A percentile compares a stretch with the other conserved stretches of the same genome.
Conservation (phyloP, 2,329 filamentous ascomycete genomes). For the Beauveria bassiana region DNA sequence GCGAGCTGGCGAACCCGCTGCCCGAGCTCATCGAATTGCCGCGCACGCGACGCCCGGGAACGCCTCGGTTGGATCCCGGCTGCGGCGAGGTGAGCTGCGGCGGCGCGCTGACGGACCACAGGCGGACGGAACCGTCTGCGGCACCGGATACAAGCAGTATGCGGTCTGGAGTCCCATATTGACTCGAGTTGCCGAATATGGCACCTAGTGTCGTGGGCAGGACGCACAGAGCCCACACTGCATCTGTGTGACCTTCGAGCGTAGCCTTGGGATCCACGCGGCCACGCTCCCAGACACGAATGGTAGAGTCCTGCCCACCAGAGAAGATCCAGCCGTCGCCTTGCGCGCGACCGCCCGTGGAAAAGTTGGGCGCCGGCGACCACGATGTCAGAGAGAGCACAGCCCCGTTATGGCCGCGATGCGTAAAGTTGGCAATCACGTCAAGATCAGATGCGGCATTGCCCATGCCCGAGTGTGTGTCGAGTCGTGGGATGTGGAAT, state of each 20-base stretch:
- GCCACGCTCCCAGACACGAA: constrained; percentile 92
- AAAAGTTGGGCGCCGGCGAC: constrained; percentile 80
- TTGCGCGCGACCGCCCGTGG: constrained; percentile 76
- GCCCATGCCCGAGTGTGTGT: constrained; percentile 37
- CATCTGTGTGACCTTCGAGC: constrained; percentile 88
- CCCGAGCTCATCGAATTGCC: constrained; percentile 93
- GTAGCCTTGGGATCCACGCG: constrained; percentile 93
- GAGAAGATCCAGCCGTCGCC: constrained; percentile 99
- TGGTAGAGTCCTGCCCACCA: constrained; percentile 85
- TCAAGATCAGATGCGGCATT: constrained; percentile 71
- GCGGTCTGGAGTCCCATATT: constrained; percentile 74
- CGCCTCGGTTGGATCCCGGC: constrained; percentile 54
- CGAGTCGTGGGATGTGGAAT: constrained; percentile 88
- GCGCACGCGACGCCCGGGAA: constrained; percentile 56
- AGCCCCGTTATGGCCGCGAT: constrained; percentile 84
- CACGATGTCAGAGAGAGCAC: constrained; percentile 83
- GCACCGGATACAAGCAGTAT: constrained; percentile 86
- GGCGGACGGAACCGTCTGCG: constrained; percentile 82
- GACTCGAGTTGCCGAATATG: constrained; percentile 68
- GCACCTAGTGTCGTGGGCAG: constrained; percentile 74
- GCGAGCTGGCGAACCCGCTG: constrained; percentile 82
- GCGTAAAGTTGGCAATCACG: constrained; percentile 88
- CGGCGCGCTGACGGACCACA: constrained; percentile 91
- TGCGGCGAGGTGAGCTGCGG: constrained; percentile 79
- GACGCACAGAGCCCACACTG: constrained; percentile 92